Conservation (phyloP, 257 asterid species). For the Eucommia ulmoides region DNA sequence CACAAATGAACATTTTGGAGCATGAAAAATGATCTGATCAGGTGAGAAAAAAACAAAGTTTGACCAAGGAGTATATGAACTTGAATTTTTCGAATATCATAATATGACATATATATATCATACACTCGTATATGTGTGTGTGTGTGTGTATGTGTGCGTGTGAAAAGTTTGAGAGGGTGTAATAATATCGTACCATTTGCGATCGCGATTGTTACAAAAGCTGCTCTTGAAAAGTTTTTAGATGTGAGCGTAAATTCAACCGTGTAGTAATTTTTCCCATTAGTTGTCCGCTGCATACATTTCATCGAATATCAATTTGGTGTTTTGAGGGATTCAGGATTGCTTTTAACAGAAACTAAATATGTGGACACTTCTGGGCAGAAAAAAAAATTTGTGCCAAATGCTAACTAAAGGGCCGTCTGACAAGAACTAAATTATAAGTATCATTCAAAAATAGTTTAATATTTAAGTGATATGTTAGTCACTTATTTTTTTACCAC, state of each 20-base stretch:
- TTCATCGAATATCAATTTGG: too few relatives aligned
- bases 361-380: too few relatives aligned
- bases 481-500: background rate
- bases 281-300: conserved; percentile 57
- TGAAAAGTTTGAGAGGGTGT: background rate
- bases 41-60: background rate
- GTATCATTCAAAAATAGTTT: too few relatives aligned
- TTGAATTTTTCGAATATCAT: background rate
- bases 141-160: too few relatives aligned
- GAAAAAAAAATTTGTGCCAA: too few relatives aligned
- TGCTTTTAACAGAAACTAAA: too few relatives aligned
- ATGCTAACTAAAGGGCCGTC: too few relatives aligned
- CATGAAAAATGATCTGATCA: background rate
- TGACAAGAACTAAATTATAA: too few relatives aligned
- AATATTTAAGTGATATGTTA: background rate
- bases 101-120: background rate
- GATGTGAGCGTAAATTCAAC: conserved; percentile 65
- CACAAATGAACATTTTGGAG: background rate
- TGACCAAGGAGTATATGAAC: too few relatives aligned
- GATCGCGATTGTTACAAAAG: conserved; percentile 79
- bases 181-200: conserved; percentile 47
- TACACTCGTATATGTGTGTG: too few relatives aligned
- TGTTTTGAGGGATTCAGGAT: too few relatives aligned
- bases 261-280: conserved; percentile 69
- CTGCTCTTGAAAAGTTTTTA: conserved; percentile 61